Evolutionary conservation across 768 basidiomycete genomes (phyloP), one percentile per base, ranked within the genome.

Genomic region (Naganishia antarctica): DNA sequence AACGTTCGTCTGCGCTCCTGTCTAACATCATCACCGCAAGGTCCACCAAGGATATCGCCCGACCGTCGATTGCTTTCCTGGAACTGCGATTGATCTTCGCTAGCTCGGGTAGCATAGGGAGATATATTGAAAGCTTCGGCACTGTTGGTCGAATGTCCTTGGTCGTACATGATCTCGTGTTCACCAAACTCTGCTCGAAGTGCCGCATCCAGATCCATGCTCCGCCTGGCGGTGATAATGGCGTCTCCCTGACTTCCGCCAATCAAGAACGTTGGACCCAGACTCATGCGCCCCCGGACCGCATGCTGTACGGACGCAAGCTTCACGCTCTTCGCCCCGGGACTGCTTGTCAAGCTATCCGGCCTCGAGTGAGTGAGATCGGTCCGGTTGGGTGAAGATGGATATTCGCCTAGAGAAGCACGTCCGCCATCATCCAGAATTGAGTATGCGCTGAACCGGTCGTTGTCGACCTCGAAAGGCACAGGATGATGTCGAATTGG

Each of bases 241-340:
- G 51, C 48, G n/a, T 63, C 62, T 29, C 62, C 62, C n/a, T 63
- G 62, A 31, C 62, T 63, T 21, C 62, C 62, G 15, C 62, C 62
- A 31, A 66, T 53, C 16, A 61, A n/a, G 46, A 67, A 67, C 2
- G 44, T 49, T 2, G 60, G 61, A 2, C 61, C 28, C 13, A 45
- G 43, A 43, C 66, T 63, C 51, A 67, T 59, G 25, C 51, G 61
- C 5, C 44, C 53, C 8, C 66, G 61, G 4, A 61, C 45, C 16
- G 66, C 66, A 8, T 51, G 51, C 26, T 63, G 47, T 4, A 67
- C 66, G 16, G 46, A 28, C 1, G 66, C 66, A 31, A 50, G 28
- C 28, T 62, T 66, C 15, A 67, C 45, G 37, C 61, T 63, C 50
- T 62, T 66, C 12, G 60, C 60, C 16, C 59, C 65, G 0, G 60